Conservation (phyloP, 2,329 filamentous ascomycete species). For the Claviceps spartinae region DNA sequence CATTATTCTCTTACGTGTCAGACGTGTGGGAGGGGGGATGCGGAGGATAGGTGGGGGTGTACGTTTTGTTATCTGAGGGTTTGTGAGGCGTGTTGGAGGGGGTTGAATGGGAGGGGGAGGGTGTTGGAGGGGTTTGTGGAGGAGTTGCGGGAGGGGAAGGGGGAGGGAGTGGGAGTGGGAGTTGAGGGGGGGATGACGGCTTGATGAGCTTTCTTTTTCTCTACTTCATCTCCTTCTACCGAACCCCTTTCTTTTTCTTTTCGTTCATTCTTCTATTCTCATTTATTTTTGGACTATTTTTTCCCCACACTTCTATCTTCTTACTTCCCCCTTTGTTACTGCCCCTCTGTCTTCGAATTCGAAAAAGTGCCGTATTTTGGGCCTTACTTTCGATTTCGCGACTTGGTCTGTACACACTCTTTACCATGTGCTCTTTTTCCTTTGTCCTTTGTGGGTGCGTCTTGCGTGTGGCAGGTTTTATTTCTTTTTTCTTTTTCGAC, state of each 20-base stretch:
- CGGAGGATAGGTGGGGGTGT: slow-evolving; percentile 32
- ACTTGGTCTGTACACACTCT: no score
- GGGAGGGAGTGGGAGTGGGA: slow-evolving; percentile 19
- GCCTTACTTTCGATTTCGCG: no score
- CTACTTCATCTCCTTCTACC: not conserved
- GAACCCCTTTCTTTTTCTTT: not conserved
- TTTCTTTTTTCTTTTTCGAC: no score
- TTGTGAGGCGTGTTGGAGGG: slow-evolving; percentile 32
- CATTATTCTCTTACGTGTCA: slow-evolving; percentile 40
- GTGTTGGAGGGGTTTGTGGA: slow-evolving; percentile 30
- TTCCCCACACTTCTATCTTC: no score
- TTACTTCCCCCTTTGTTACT: no score
- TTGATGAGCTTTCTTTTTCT: not conserved
- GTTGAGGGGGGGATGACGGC: not conserved
- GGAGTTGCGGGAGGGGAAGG: slow-evolving; percentile 21
- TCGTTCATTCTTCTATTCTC: not conserved
- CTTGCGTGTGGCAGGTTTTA: no score
- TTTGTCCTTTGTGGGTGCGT: no score
- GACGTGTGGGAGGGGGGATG: slow-evolving; percentile 33
- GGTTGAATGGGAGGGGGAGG: slow-evolving; percentile 26
- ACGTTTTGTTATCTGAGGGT: slow-evolving; percentile 38
- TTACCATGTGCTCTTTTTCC: not conserved
- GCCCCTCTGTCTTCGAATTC: no score
- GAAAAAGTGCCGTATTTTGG: no score
- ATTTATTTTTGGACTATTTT: not conserved